phyloP scores from a whole-genome alignment of 768 basidiomycete genomes.

The Mycena alexandri region DNA sequence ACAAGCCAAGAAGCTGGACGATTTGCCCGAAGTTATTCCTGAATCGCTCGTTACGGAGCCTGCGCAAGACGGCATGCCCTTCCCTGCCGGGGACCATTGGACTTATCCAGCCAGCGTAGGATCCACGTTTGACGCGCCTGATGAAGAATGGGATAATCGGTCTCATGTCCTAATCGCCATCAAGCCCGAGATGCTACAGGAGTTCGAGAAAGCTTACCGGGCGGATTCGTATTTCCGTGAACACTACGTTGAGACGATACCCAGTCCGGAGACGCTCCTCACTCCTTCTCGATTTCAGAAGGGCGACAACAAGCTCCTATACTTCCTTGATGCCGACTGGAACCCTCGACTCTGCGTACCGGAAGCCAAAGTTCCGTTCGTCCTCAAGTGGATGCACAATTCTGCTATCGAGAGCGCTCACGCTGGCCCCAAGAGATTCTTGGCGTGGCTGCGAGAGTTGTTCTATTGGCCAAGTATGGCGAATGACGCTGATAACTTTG shows the following conservation, averaged over 20 bases:
- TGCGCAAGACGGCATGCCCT: not conserved
- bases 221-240: not conserved
- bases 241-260: no score
- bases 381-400: conserved; percentile 1
- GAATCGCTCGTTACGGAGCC: no score
- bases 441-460: not conserved
- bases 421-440: not conserved
- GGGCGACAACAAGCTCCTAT: not conserved
- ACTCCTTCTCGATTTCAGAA: conserved; percentile 15
- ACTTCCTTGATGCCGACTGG: conserved; percentile 26
- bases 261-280: no score
- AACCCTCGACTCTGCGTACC: not conserved
- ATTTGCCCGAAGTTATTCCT: no score
- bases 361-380: conserved; percentile 15
- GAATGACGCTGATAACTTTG: not conserved
- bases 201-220: not conserved
- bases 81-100: conserved; percentile 3
- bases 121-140: no score
- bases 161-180: not conserved
- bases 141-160: not conserved
- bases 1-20: no score
- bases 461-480: not conserved
- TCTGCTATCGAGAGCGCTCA: not conserved
- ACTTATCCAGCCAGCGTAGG: not conserved
- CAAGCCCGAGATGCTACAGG: not conserved